Evolutionary conservation across 495 filamentous ascomycete genomes (phyloP).

Genomic region (Pseudomonodictys pantanalensis): DNA sequence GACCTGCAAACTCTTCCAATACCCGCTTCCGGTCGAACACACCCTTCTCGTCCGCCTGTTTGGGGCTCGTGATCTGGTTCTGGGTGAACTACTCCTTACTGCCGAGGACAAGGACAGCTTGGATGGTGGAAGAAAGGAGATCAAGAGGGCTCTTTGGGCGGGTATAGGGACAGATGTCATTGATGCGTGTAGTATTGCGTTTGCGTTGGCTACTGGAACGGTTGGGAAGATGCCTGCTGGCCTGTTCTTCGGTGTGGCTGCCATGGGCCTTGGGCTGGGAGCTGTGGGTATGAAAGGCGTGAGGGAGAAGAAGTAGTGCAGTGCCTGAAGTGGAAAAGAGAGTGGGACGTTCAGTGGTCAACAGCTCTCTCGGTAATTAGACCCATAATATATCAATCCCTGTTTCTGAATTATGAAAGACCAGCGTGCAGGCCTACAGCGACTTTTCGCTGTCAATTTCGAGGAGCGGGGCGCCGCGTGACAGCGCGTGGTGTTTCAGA

Average conservation of each 20-base stretch:
- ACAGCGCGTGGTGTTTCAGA: slow-evolving; percentile 1
- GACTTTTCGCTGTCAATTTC: too few relatives aligned
- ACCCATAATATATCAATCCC: too few relatives aligned
- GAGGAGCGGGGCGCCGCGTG: too few relatives aligned
- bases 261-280: slow-evolving; percentile 1
- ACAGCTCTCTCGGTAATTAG: too few relatives aligned
- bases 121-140: slow-evolving; percentile 15
- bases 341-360: too few relatives aligned
- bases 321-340: too few relatives aligned
- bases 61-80: slow-evolving; percentile 22
- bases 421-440: too few relatives aligned
- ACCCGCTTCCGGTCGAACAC: slow-evolving; percentile 3
- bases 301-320: too few relatives aligned
- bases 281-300: slow-evolving; percentile 3
- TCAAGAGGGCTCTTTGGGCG: slow-evolving; percentile 27
- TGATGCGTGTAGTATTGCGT: slow-evolving; percentile 7
- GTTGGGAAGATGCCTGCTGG: slow-evolving; percentile 5
- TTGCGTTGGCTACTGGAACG: slow-evolving; percentile 13
- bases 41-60: slow-evolving; percentile 19
- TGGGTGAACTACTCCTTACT: slow-evolving; percentile 27
- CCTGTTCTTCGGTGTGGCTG: slow-evolving; percentile 11
- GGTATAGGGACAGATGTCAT: slow-evolving; percentile 14
- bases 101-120: slow-evolving; percentile 10
- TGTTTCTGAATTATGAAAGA: too few relatives aligned
- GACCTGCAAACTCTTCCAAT: slow-evolving; percentile 16